phyloP scores from a whole-genome alignment of 1,284 basidiomycete species.

The Ustilago tritici region DNA sequence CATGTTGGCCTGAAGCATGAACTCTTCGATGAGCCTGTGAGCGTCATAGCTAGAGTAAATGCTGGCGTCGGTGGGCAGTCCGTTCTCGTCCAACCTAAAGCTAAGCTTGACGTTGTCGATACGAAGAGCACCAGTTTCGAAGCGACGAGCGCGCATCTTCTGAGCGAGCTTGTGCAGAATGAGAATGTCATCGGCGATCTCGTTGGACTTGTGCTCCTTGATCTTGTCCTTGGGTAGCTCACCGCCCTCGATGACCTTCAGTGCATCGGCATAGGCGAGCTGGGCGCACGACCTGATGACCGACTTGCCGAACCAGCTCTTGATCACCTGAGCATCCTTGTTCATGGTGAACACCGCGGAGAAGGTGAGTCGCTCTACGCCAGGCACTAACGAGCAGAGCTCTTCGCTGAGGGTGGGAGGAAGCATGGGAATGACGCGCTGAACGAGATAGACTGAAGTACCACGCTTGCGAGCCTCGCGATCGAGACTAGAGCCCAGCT shows the following conservation, averaged over 20 bases:
- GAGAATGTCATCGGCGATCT: conserved; percentile 82
- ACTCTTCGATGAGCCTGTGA: conserved; percentile 90
- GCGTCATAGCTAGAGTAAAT: conserved; percentile 79
- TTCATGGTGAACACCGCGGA: conserved; percentile 80
- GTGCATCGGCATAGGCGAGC: conserved; percentile 84
- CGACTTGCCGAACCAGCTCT: conserved; percentile 92
- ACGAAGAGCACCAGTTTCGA: conserved; percentile 83
- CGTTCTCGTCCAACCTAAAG: conserved; percentile 84
- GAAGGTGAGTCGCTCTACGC: conserved; percentile 88
- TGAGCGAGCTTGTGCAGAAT: conserved; percentile 75
- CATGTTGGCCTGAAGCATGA: conserved; percentile 92
- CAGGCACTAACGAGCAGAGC: conserved; percentile 89
- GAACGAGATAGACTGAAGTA: conserved; percentile 95
- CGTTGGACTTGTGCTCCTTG: conserved; percentile 73
- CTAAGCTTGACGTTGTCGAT: conserved; percentile 80
- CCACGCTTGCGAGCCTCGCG: conserved; percentile 97
- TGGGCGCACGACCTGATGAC: conserved; percentile 91
- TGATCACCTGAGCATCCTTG: conserved; percentile 82
- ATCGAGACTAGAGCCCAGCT: conserved; percentile 93
- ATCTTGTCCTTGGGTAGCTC: conserved; percentile 70
- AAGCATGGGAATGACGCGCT: conserved; percentile 94
- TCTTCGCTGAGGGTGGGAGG: conserved; percentile 90
- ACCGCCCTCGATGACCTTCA: conserved; percentile 83
- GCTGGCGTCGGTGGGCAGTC: conserved; percentile 84
- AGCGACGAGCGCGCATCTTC: conserved; percentile 80